These are phyloP conservation scores for Pleurotus ostreatus DNA, from an alignment of 768 basidiomycete genomes.

Conservation along the genomic window DNA sequence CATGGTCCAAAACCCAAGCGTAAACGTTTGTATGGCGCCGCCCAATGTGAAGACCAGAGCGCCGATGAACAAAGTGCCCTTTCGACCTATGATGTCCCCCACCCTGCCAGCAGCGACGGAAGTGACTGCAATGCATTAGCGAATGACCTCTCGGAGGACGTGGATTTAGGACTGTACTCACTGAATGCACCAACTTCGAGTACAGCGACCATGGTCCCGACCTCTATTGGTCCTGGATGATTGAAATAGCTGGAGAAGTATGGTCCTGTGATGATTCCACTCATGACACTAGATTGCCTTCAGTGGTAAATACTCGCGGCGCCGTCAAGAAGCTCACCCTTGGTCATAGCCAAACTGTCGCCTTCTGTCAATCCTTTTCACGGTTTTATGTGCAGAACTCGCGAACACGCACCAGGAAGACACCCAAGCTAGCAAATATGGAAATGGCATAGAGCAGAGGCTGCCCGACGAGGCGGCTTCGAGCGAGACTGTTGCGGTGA, in stretches of 20 bases:
- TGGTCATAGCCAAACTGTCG: constrained; percentile 81
- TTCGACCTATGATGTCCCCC: constrained; percentile 83
- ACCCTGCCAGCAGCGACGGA: constrained; percentile 86
- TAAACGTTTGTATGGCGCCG: constrained; percentile 82
- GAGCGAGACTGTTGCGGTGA: constrained; percentile 22
- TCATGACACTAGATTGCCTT: constrained; percentile 62
- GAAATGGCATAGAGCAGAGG: constrained; percentile 77
- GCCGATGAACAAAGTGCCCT: constrained; percentile 79
- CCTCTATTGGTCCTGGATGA: constrained; percentile 63
- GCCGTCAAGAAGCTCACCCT: constrained; percentile 45
- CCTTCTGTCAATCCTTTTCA: too few species aligned
- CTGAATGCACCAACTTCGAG: constrained; percentile 90
- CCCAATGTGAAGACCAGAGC: constrained; percentile 84
- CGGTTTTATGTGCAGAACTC: not conserved
- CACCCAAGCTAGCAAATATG: constrained; percentile 77
- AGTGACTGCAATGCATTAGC: constrained; percentile 51
- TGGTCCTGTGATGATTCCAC: constrained; percentile 86
- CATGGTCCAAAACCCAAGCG: constrained; percentile 76
- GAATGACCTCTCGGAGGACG: not conserved
- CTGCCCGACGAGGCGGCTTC: constrained; percentile 67
- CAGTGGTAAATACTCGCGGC: constrained; percentile 11
- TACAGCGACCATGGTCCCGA: constrained; percentile 96
- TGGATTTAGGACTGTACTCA: constrained; percentile 28
- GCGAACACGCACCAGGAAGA: constrained; percentile 66
- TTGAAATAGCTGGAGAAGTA: constrained; percentile 82